Evolutionary conservation across 805 yeast genomes (phyloP), one percentile per base, ranked within the genome.

Genomic region (Candida sithepensis): DNA sequence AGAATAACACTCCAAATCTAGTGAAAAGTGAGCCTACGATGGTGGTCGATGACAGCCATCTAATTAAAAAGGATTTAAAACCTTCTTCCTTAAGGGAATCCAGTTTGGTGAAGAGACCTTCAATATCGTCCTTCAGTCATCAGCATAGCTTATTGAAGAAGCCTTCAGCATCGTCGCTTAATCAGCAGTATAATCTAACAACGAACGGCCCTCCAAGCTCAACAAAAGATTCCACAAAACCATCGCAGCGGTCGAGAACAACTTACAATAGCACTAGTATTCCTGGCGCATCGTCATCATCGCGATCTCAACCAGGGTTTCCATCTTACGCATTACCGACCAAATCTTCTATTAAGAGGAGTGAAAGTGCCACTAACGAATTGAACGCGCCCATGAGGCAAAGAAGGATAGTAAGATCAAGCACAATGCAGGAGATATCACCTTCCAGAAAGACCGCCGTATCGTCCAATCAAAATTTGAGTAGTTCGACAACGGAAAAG

Each of bases 261-360:
- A 26, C 30, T 8, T 8, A 26, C 8, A 26, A 8, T 26, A 26
- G 10, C 12, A 26, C 30, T 26, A 26, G 12, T 26, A 26, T 12
- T n/a, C n/a, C n/a, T n/a, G n/a, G n/a, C n/a, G n/a, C n/a, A n/a
- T n/a, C n/a, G n/a, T n/a, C n/a, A n/a, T n/a, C n/a, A n/a, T n/a
- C n/a, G n/a, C n/a, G n/a, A n/a, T n/a, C 28, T 12, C 39, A 21
- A 6, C 5, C 49, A 16, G 43, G 41, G 37, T 21, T 51, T 8
- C 57, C 60, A 2, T 55, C 59, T 2, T 56, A 55, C 28, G 51
- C 55, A n/a, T 48, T 51, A 22, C 56, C 59, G 3, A 54, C 57
- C 4, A 43, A 41, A 43, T 45, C 58, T 4, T 56, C 56, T 2
- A 33, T 56, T 3, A 46, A 43, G 16, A 47, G 45, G 19, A 47